Evolutionary conservation across 2,329 filamentous ascomycete genomes (phyloP), one percentile per base, ranked within the genome.

Genomic region (Boeremia exigua): DNA sequence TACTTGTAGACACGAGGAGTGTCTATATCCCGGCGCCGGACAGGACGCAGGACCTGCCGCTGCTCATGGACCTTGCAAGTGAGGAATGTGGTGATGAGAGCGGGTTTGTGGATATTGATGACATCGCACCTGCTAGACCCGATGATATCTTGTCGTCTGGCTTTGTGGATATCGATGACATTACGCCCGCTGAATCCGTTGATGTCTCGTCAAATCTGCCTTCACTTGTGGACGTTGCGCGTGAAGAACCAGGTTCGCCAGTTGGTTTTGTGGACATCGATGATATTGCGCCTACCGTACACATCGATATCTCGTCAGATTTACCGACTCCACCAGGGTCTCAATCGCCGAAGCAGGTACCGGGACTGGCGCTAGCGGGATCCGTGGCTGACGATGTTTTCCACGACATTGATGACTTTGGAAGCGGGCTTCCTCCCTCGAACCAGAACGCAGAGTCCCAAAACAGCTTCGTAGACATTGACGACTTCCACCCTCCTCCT

Each of bases 11-110:
- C 12, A 61, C 62, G 27, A 54, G 62, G 25, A 60, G 65, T 28
- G 42, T 72, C 11, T 69, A 68, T 40, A 62, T 74, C 29, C 67
- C 69, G 1, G 67, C 70, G 33, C 68, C 70, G 9, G 71, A 72
- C 49, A 64, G 67, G 23, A 70, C 68, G 3, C 63, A 71, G 47
- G 67, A 74, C n/a, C 51, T 69, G 9, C 65, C 68, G 10, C 51
- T 74, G 4, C 63, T 69, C 2, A 66, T 72, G 58, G 66, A 69
- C 36, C 49, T 58, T 15, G 51, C 55, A 14, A 17, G 43, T 25
- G 60, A 62, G 10, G 42, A 49, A 27, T 33, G 54, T 6, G 52
- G 54, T 11, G 46, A 23, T 1, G n/a, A 34, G 3, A 34, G 49
- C 28, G 46, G 40, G 5, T 62, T 68, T 27, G 40, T 65, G 6